Evolutionary conservation across 208 protist genomes (phyloP), one percentile per base, ranked within the genome.

Genomic region (Leishmania lainsoni): DNA sequence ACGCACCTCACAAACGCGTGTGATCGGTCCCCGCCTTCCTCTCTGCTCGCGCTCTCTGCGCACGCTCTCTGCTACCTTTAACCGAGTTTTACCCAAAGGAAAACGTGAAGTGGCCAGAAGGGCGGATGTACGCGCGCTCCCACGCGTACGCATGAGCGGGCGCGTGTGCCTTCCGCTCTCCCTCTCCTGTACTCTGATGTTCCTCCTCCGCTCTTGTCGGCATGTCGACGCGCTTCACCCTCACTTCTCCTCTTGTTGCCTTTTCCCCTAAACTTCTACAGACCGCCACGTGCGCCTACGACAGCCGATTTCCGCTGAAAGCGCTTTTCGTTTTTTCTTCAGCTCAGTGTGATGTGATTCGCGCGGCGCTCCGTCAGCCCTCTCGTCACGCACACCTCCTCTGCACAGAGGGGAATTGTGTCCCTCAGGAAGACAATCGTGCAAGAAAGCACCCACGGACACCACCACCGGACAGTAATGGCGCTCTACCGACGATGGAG

Each of bases 401-500:
- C 45, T 26, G 42, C 29, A 22, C 42, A 29, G 12, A n/a, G 6
- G 29, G 10, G 16, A 73, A 5, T 5, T 51, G 42, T 10, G 16
- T 52, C 32, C 29, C 12, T 16, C 9, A 45, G 26, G 42, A 45
- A 52, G 20, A 3, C 26, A 14, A 35, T 51, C 45, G 56, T 16
- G 3, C 61, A 14, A n/a, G 12, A 65, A 14, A 66, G 12, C 2
- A 12, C 10, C 6, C 10, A 26, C 3, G 17, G 56, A 35, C 32
- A 45, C 10, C 22, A 51, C 35, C 42, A 51, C 16, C 39, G 22
- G 29, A 5, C 35, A 32, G 45, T 22, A n/a, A 83, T 78, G 79
- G 39, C 52, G 5, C 29, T 78, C 66, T 39, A 63, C 49, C 83
- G 83, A 8, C 58, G 12, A 10, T 83, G 78, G 78, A 78, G 65